Percentiles rank a stretch among this genome's conserved stretches.
Conservation (phyloP, 768 basidiomycete species). For the Daedaleopsis nitida region DNA sequence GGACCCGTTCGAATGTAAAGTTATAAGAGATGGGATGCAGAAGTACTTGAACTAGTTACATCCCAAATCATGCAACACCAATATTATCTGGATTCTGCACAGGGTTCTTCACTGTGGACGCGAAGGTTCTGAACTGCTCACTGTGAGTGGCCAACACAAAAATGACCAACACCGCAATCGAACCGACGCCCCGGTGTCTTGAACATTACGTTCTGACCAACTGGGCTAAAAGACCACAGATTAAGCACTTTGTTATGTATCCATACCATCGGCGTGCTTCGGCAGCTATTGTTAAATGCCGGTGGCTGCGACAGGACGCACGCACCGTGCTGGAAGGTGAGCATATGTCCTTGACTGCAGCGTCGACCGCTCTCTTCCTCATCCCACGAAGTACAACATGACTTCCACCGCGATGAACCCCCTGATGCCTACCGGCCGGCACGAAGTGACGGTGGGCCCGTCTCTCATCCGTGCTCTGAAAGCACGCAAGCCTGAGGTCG, state of each 20-base stretch:
- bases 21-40: not conserved
- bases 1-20: not conserved
- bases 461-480: slow-evolving; percentile 69
- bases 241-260: not conserved
- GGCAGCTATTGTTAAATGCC: not conserved
- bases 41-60: not conserved
- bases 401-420: slow-evolving; percentile 47
- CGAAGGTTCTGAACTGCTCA: no score
- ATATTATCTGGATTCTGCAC: no score
- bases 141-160: no score
- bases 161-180: slow-evolving; percentile 27
- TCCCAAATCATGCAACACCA: not conserved
- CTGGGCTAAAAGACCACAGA: slow-evolving; percentile 83
- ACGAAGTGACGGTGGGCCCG: slow-evolving; percentile 59
- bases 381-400: slow-evolving; percentile 23
- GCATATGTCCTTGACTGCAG: not conserved
- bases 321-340: not conserved
- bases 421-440: slow-evolving; percentile 66
- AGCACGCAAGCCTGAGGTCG: slow-evolving; percentile 56
- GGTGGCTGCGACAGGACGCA: not conserved
- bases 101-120: no score
- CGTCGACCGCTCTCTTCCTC: slow-evolving; percentile 1
- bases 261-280: no score
- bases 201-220: slow-evolving; percentile 93
- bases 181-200: slow-evolving; percentile 39